These are phyloP conservation scores for Colletotrichum sp. DNA, from an alignment of 2,329 filamentous ascomycete species.

Conservation along the genomic window DNA sequence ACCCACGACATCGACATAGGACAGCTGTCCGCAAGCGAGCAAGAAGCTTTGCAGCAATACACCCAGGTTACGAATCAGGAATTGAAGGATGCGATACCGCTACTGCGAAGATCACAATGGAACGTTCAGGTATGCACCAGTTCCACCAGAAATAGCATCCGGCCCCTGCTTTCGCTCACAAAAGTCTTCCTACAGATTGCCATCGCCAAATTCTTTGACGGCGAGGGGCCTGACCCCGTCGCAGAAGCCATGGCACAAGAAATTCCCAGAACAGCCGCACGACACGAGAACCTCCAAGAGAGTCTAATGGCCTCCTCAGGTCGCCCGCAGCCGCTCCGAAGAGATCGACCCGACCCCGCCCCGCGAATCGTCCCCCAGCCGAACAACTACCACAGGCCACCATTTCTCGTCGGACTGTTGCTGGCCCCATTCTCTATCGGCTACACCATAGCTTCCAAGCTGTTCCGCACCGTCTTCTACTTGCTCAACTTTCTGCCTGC, in stretches of 20 bases:
- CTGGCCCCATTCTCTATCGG: slow-evolving; percentile 83
- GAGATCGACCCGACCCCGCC: slow-evolving; percentile 65
- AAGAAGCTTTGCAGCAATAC: slow-evolving; percentile 86
- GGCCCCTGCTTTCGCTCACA: background rate
- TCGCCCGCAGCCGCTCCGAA: slow-evolving; percentile 23
- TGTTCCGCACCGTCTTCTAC: slow-evolving; percentile 77
- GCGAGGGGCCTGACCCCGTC: slow-evolving; percentile 83
- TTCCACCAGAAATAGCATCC: background rate
- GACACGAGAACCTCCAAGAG: slow-evolving; percentile 78
- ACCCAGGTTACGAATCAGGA: slow-evolving; percentile 88
- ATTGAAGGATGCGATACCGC: slow-evolving; percentile 73
- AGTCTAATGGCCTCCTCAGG: slow-evolving; percentile 47
- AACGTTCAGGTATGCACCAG: slow-evolving; percentile 76
- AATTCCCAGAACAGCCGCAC: slow-evolving; percentile 65
- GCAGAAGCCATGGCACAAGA: slow-evolving; percentile 74
- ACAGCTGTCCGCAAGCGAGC: slow-evolving; percentile 78
- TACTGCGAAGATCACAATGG: slow-evolving; percentile 91
- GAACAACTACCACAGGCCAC: slow-evolving; percentile 71
- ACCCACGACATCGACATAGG: slow-evolving; percentile 62
- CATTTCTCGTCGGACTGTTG: slow-evolving; percentile 77
- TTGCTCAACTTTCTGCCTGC: slow-evolving; percentile 83
- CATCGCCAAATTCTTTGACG: slow-evolving; percentile 97
- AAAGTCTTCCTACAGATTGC: slow-evolving; percentile 69
- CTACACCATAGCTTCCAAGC: slow-evolving; percentile 72
- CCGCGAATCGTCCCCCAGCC: slow-evolving; percentile 84